Conservation (phyloP, 2,329 filamentous ascomycete species). For the Talaromyces sp. region DNA sequence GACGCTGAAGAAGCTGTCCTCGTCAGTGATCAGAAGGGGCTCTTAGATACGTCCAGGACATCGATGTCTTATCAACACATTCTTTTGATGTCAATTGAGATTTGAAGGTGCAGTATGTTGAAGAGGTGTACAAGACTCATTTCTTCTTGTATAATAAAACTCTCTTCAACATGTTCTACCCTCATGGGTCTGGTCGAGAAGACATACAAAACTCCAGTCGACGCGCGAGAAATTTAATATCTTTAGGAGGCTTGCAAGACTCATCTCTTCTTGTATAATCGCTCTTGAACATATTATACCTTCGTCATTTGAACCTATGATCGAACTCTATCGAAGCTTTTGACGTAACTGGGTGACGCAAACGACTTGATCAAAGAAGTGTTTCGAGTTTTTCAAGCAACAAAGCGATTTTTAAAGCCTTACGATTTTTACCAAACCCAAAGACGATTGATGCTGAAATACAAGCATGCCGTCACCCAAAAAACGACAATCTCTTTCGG, state of each 20-base stretch:
- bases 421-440: background rate
- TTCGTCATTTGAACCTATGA: too few species aligned
- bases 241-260: background rate
- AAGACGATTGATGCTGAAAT: background rate
- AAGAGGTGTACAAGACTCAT: background rate
- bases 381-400: background rate
- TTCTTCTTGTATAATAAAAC: background rate
- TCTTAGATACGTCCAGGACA: too few species aligned
- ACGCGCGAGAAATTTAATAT: background rate
- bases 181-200: too few species aligned
- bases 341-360: too few species aligned
- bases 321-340: too few species aligned
- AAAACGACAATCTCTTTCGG: background rate
- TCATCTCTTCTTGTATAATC: background rate
- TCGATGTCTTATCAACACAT: too few species aligned
- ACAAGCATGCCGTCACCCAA: background rate
- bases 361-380: too few species aligned
- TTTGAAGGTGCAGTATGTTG: background rate
- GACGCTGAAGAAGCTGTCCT: too few species aligned
- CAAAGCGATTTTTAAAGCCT: background rate
- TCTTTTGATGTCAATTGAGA: background rate
- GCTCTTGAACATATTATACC: background rate
- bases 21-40: too few species aligned
- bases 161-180: too few species aligned
- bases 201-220: too few species aligned